Conservation (phyloP, 2,329 filamentous ascomycete species). For the Stylonectria norvegica region DNA sequence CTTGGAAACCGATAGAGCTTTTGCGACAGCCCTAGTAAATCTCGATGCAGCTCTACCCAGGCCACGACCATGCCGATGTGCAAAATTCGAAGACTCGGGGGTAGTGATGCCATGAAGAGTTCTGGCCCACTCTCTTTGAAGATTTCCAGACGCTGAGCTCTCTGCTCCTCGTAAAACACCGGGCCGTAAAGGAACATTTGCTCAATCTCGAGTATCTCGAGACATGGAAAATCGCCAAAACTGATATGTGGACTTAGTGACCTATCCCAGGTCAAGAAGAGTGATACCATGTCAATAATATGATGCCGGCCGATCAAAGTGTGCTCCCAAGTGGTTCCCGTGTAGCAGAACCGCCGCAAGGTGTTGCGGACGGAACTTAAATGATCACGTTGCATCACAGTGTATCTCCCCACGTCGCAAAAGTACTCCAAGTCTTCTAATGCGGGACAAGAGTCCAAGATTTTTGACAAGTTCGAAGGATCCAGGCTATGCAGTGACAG, state of each 20-base stretch:
- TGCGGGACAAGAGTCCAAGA: conserved; percentile 22
- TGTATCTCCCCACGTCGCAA: conserved; percentile 29
- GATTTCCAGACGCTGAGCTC: conserved; percentile 12
- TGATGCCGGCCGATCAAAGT: conserved; percentile 21
- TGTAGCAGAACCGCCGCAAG: conserved; percentile 24
- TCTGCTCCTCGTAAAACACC: conserved; percentile 21
- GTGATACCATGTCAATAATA: conserved; percentile 23
- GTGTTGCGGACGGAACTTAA: conserved; percentile 16
- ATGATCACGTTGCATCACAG: conserved; percentile 22
- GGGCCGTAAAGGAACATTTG: conserved; percentile 27
- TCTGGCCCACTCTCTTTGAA: conserved; percentile 20
- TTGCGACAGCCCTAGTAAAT: conserved; percentile 19
- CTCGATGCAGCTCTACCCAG: conserved; percentile 25
- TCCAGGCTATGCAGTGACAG: conserved; percentile 26
- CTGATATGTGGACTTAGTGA: conserved; percentile 23
- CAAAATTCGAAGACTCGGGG: conserved; percentile 19
- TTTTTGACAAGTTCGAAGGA: conserved; percentile 25
- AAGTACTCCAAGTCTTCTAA: conserved; percentile 27
- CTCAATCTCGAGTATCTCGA: conserved; percentile 26
- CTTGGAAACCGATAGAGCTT: conserved; percentile 23
- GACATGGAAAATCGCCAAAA: conserved; percentile 24
- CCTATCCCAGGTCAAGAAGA: conserved; percentile 24
- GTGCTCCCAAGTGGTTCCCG: conserved; percentile 25
- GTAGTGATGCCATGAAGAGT: conserved; percentile 25
- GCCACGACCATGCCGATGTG: conserved; percentile 27